These are phyloP conservation scores for Hypoxylon fragiforme DNA, from an alignment of 495 filamentous ascomycete species.

Conservation along the genomic window DNA sequence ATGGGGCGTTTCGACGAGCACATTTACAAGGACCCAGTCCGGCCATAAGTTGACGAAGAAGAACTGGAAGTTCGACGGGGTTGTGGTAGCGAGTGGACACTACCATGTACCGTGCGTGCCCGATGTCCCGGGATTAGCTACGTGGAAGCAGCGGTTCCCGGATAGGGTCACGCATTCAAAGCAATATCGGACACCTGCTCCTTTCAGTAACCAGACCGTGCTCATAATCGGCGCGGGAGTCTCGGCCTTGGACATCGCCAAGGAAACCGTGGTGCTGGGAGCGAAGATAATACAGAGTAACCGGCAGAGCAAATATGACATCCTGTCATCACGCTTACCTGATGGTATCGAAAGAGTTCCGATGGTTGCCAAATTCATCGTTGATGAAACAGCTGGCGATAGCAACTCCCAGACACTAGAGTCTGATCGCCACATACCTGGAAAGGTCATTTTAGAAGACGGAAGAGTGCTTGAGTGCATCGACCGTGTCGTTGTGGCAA, in stretches of 20 bases:
- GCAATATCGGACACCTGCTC: slow-evolving; percentile 56
- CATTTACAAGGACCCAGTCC: slow-evolving; percentile 30
- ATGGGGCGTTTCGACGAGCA: slow-evolving; percentile 56
- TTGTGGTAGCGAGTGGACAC: slow-evolving; percentile 62
- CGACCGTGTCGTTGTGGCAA: slow-evolving; percentile 62
- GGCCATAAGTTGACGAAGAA: slow-evolving; percentile 31
- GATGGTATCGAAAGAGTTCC: slow-evolving; percentile 52
- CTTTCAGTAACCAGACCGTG: slow-evolving; percentile 53
- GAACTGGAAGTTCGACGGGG: slow-evolving; percentile 54
- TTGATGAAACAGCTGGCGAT: slow-evolving; percentile 23
- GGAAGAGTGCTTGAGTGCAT: slow-evolving; percentile 52
- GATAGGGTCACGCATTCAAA: slow-evolving; percentile 61
- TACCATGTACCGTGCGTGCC: slow-evolving; percentile 62
- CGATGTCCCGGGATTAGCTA: slow-evolving; percentile 55
- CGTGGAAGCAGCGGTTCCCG: slow-evolving; percentile 57
- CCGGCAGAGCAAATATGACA: slow-evolving; percentile 60
- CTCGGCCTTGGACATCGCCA: slow-evolving; percentile 63
- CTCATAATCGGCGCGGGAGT: slow-evolving; percentile 64
- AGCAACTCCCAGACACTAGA: slow-evolving; percentile 21
- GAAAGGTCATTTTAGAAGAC: slow-evolving; percentile 38
- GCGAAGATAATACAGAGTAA: slow-evolving; percentile 61
- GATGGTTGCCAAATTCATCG: slow-evolving; percentile 46
- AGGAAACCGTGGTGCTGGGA: slow-evolving; percentile 56
- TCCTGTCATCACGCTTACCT: slow-evolving; percentile 53
- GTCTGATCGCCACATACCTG: slow-evolving; percentile 22